Conservation (phyloP, 108 stramenopile species). For the Fistulifera solaris region DNA sequence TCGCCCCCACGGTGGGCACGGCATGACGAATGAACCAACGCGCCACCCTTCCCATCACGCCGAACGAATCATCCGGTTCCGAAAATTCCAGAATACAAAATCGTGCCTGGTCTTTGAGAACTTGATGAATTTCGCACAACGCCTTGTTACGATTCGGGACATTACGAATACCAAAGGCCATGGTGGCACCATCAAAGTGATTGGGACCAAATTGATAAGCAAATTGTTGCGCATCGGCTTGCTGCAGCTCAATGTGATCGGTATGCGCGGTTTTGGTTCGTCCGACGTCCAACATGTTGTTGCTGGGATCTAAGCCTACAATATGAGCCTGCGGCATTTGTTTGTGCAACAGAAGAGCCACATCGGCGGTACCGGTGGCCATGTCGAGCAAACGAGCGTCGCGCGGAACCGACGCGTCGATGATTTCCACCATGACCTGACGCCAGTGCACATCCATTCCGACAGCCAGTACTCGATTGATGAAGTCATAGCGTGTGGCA, state of each 20-base stretch:
- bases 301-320: conserved; percentile 79
- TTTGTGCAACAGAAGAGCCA: conserved; percentile 70
- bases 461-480: conserved; percentile 79
- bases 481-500: conserved; percentile 60
- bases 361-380: conserved; percentile 90
- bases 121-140: conserved; percentile 67
- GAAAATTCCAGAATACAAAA: conserved; percentile 76
- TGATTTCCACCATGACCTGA: conserved; percentile 41
- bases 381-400: conserved; percentile 56
- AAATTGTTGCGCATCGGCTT: conserved; percentile 67
- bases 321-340: conserved; percentile 30
- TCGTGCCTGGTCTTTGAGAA: conserved; percentile 41
- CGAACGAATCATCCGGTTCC: conserved; percentile 42
- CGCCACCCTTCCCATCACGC: conserved; percentile 46
- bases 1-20: conserved; percentile 67
- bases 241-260: conserved; percentile 29
- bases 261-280: conserved; percentile 26
- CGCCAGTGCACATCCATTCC: conserved; percentile 85
- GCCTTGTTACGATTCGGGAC: conserved; percentile 52
- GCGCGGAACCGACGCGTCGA: too few relatives aligned
- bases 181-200: conserved; percentile 78
- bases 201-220: conserved; percentile 13
- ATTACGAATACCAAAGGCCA: conserved; percentile 94
- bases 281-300: conserved; percentile 80
- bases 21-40: conserved; percentile 62